Conservation (phyloP, 805 yeast species). For the Candida maris region DNA sequence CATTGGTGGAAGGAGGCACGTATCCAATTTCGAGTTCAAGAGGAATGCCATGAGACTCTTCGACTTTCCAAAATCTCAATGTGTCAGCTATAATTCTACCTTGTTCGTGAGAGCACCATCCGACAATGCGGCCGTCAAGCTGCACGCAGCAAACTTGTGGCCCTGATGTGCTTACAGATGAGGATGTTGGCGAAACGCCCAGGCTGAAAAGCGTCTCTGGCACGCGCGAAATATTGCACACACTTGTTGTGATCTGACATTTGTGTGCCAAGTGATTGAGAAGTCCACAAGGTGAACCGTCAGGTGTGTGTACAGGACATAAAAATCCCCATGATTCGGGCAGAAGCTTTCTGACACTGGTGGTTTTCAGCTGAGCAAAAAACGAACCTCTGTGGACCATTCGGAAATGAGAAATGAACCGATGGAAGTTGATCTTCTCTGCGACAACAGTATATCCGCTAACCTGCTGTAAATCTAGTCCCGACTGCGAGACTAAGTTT, state of each 20-base stretch:
- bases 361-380: conserved; percentile 96
- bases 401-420: conserved; percentile 97
- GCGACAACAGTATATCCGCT: conserved; percentile 98
- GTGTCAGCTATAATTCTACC: conserved; percentile 87
- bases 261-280: conserved; percentile 95
- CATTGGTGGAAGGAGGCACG: conserved; percentile 93
- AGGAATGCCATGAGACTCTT: conserved; percentile 75
- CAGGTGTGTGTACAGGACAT: conserved; percentile 99
- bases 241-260: conserved; percentile 78
- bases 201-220: conserved; percentile 62
- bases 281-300: conserved; percentile 99
- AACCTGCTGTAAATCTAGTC: conserved; percentile 95
- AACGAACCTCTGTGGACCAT: conserved; percentile 99
- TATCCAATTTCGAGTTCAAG: conserved; percentile 87
- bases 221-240: conserved; percentile 69
- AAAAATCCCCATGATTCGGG: conserved; percentile 99
- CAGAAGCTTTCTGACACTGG: conserved; percentile 90
- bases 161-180: conserved; percentile 70
- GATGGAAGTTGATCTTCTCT: conserved; percentile 94
- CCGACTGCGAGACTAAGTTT: conserved; percentile 94
- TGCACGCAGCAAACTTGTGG: conserved; percentile 88
- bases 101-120: conserved; percentile 90
- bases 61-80: conserved; percentile 87
- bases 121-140: conserved; percentile 86
- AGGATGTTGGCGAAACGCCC: conserved; percentile 79